Evolutionary conservation across 495 filamentous ascomycete species (phyloP), one percentile per base, ranked within the genome.

Genomic region (Lepraria neglecta): DNA sequence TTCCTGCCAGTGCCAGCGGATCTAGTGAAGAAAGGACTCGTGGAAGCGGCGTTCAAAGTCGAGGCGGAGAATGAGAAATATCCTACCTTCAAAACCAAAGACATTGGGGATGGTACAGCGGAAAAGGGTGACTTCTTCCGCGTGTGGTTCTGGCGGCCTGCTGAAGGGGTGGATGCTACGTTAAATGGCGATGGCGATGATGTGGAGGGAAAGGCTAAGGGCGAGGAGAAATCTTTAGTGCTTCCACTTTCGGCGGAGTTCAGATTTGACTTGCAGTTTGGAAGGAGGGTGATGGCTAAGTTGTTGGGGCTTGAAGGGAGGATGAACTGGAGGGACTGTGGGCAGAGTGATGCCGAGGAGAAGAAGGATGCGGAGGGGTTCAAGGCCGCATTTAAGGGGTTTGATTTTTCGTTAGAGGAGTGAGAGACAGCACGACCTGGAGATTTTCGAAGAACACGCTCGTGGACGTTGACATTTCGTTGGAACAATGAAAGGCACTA

Each of bases 251-350:
- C 76, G 24, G 70, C 77, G 9, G 74, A 76, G 6, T 80, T 81
- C 63, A 72, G 79, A 6, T 87, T 88, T 64, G 81, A 86, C 64
- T 62, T 85, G 33, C 84, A 87, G 64, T 88, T 87, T 62, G 83
- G 90, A 3, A 77, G 94, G 27, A 80, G 80, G 50, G 92, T 97
- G 15, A 79, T 97, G 76, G 94, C 90, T 1, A 95, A 92, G 74
- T 75, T 98, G 51, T 76, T 98, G 45, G 84, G 82, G 11, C 70
- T 96, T 58, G 88, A 92, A 71, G 72, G 82, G 30, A 75, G 91
- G 21, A 76, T 84, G 48, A 76, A 89, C 57, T 98, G 94, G 94
- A 81, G 82, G 69, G 85, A 94, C 63, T 92, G 91, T 67, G 81
- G 75, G 17, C 90, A 97, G 78, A 78, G 82, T 2, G 75, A 86